phyloP scores from a whole-genome alignment of 768 basidiomycete species.

The Termitomyces heimii region DNA sequence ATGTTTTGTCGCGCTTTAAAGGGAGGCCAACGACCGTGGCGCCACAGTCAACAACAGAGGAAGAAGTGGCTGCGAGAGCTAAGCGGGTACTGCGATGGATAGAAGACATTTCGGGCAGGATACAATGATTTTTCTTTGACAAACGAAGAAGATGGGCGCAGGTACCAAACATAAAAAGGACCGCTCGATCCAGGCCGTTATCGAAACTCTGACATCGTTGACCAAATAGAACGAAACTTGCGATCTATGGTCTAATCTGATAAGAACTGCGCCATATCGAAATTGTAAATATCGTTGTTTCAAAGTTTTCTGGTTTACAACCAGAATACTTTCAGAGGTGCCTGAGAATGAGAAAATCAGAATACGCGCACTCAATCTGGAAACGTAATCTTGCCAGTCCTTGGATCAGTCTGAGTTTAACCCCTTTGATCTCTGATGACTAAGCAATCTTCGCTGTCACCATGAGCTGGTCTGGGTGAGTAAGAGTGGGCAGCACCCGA shows the following conservation, averaged over 20 bases:
- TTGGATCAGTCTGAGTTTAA: background rate
- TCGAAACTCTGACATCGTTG: background rate
- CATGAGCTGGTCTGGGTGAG: slow-evolving; percentile 28
- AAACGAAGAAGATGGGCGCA: background rate
- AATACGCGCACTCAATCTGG: background rate
- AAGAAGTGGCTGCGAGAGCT: background rate
- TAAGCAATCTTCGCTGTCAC: slow-evolving; percentile 7
- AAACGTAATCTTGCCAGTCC: background rate
- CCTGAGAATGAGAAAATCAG: background rate
- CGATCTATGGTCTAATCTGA: slow-evolving; percentile 5
- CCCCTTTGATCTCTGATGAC: slow-evolving; percentile 8
- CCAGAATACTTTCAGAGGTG: background rate
- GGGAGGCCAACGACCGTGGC: background rate
- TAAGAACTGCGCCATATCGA: background rate
- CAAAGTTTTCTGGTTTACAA: background rate
- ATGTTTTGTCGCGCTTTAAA: background rate
- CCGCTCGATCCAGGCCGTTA: background rate
- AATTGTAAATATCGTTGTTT: background rate
- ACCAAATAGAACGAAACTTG: background rate
- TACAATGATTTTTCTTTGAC: background rate
- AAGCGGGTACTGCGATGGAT: slow-evolving; percentile 7
- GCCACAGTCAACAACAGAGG: slow-evolving; percentile 1
- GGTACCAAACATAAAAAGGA: background rate
- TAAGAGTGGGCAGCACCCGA: background rate
- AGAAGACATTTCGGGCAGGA: background rate